Base-by-base conservation (phyloP, 495 filamentous ascomycete genomes). In the Parachaetomium inaequale region DNA sequence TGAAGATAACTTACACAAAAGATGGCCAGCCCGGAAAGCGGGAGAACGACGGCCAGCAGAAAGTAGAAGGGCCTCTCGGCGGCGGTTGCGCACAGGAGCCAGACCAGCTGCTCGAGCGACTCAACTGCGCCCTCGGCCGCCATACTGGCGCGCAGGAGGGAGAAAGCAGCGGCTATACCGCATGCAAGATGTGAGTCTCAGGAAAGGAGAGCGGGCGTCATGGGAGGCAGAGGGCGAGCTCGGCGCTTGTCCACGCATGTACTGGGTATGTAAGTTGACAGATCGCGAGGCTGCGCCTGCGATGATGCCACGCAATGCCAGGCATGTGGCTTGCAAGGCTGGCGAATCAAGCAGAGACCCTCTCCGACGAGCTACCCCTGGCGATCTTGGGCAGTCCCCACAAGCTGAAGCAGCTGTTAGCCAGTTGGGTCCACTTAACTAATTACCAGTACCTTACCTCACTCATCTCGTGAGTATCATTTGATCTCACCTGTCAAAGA, bases 21-120 rank as follows among this genome's bases (percentile, higher is more conserved):
- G 40, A 77, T 51, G 7, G 61, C 75, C 15, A 75, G 15, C 7
- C 66, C 25, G 40, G 58, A n/a, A 19, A 75, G 55, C 26, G 66
- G 68, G 15, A 71, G 53, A 47, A 71, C 56, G 7, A 68, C 32
- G 4, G 69, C 58, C 10, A 78, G 55, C 19, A 77, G 50, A 0
- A 70, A 64, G 56, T 70, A 63, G 31, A 68, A 59, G n/a, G 77
- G 70, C 31, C 66, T 69, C 17, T 72, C 68, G 43, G 43, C 64
- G 28, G 74, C 51, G 15, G 61, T 64, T 17, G 56, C 60, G 46
- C 60, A 62, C 26, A 76, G 61, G 29, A 69, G 59, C 68, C 62
- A 65, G 63, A 70, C 59, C 58, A 75, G 59, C 56, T 66, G 67
- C 45, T 59, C 63, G 28, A 66, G 58, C 19, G 66, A 43, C 17